Evolutionary conservation across 805 yeast genomes (phyloP).

Genomic region (Yamadazyma sp.): DNA sequence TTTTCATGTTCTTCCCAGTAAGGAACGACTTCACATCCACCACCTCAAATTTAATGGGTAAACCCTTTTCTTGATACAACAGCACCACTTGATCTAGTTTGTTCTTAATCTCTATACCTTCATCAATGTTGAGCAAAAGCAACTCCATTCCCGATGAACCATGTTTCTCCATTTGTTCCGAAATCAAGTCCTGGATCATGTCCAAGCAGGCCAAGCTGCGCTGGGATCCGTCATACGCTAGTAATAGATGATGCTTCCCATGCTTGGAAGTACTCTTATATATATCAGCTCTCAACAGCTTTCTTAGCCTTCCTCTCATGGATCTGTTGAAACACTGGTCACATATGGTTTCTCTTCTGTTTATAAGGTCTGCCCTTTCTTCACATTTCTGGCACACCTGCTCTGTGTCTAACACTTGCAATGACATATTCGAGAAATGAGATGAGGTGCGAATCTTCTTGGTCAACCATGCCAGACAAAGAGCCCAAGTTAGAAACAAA

Average conservation of each 20-base stretch:
- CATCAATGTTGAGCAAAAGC: conserved; percentile 51
- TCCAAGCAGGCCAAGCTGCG: conserved; percentile 71
- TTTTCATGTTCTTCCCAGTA: conserved; percentile 6
- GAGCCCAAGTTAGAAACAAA: not conserved
- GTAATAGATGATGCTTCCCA: conserved; percentile 46
- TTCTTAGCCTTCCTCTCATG: conserved; percentile 76
- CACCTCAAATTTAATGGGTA: not conserved
- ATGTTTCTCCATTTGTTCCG: conserved; percentile 58
- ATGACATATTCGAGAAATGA: conserved; percentile 10
- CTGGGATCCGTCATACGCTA: conserved; percentile 66
- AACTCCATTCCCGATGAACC: conserved; percentile 70
- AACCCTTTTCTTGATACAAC: conserved; percentile 1
- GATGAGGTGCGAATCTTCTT: conserved; percentile 1
- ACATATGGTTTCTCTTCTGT: conserved; percentile 70
- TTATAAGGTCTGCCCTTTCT: conserved; percentile 39
- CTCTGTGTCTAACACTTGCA: conserved; percentile 4
- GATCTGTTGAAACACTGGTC: conserved; percentile 67
- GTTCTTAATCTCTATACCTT: conserved; percentile 13
- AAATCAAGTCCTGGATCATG: conserved; percentile 56
- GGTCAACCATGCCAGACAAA: too few relatives aligned
- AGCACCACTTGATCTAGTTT: conserved; percentile 3
- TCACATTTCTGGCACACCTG: conserved; percentile 52
- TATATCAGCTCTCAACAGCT: conserved; percentile 68
- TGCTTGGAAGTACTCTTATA: conserved; percentile 57
- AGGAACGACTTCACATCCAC: conserved; percentile 2